Evolutionary conservation across 1,139 yeast species (phyloP), one percentile per base, ranked within the genome.

Genomic region (Groenewaldozyma auringiensis): DNA sequence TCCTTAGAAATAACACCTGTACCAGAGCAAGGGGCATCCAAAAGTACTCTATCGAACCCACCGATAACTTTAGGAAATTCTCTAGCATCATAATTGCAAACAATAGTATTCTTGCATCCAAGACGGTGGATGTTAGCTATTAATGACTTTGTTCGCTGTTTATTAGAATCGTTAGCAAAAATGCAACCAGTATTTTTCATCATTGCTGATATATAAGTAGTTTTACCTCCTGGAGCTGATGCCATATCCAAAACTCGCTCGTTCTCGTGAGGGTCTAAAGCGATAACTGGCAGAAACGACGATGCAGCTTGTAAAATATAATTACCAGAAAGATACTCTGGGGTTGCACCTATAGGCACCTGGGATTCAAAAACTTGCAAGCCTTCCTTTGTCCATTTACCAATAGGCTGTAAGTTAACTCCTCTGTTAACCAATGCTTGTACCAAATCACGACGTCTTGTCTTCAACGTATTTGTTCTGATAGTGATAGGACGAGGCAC

Each of bases 21-120:
- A 71, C 99, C 99, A 2, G 98, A 88, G 70, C 99, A 94, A 55
- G 99, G 99, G 31, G 99, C 98, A 74, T 94, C 99, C 57, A 94
- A 74, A 51, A 94, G 71, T 41, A 94, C 81, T 68, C 98, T 79
- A 65, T 94, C 98, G 59, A 94, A 94, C 1, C 98, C 98, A 54
- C 98, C 98, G 64, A 94, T 87, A 44, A 92, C 96, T 65, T 88
- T 88, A 41, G 98, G 98, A 64, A 94, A 94, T 65, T 92, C 97
- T 66, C 98, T 81, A 42, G 98, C 99, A 70, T 94, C 99, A 64
- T 92, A 89, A 66, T 92, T 86, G 70, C 96, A 89, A 39, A 92
- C 97, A 63, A 94, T 83, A 36, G 97, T 89, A 69, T 94, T 94
- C 44, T 88, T 84, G 67, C 97, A 92, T 8, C 98, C 98, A 52